Evolutionary conservation across 345 rosid genomes (phyloP).

Genomic region (Hirschfeldia incana): DNA sequence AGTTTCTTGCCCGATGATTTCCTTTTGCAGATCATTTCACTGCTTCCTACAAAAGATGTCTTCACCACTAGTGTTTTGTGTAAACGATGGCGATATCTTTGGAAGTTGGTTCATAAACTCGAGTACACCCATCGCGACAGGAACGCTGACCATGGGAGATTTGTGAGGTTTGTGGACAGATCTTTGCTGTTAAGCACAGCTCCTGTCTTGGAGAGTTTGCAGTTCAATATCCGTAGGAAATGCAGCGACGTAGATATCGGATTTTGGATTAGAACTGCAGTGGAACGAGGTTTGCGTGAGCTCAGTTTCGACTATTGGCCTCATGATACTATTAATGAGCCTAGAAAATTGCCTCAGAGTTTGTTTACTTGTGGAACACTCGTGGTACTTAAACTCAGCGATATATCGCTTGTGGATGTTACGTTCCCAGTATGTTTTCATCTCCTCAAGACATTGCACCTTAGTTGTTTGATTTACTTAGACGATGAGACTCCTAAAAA

Average conservation of each 20-base stretch:
- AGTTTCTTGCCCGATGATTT: not conserved
- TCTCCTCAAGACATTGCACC: constrained; percentile 14
- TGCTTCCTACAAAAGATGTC: not conserved
- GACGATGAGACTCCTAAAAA: constrained; percentile 11
- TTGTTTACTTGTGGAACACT: constrained; percentile 22
- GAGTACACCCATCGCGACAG: not conserved
- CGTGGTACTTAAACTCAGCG: not conserved
- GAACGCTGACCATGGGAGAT: not conserved
- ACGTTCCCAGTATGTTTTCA: not conserved
- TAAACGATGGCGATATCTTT: not conserved
- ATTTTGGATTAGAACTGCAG: constrained; percentile 7
- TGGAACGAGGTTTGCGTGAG: constrained; percentile 19
- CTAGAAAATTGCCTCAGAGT: constrained; percentile 17
- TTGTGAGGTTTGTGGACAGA: constrained; percentile 7
- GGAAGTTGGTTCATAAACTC: constrained; percentile 13
- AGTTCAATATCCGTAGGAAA: not conserved
- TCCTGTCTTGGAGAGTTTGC: constrained; percentile 21
- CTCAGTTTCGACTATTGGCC: not conserved
- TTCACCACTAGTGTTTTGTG: not conserved
- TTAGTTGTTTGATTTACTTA: not conserved
- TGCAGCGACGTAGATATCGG: constrained; percentile 7
- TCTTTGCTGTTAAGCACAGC: constrained; percentile 3
- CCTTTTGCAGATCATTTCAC: not conserved
- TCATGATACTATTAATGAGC: not conserved
- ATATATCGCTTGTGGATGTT: constrained; percentile 15